phyloP scores from a whole-genome alignment of 176 grass and related monocot species.

The Dactylis glomerata region DNA sequence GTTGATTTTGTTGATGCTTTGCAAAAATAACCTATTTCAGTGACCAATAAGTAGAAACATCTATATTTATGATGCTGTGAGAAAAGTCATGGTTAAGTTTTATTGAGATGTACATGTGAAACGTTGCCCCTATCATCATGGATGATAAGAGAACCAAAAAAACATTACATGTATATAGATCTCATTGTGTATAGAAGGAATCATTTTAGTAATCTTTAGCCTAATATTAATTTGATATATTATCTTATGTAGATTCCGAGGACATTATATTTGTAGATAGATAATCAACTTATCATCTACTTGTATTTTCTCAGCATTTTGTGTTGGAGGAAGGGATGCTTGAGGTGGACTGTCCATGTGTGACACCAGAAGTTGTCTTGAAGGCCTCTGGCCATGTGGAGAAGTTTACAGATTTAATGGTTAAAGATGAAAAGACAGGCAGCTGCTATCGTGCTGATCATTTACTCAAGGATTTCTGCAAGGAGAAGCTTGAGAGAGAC shows the following conservation, averaged over 20 bases:
- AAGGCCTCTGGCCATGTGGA: constrained; percentile 94
- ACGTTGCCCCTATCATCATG: background rate
- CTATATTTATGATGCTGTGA: background rate
- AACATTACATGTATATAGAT: background rate
- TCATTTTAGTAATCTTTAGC: constrained; percentile 1
- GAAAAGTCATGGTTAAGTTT: background rate
- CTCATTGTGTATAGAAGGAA: background rate
- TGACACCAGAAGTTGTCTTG: constrained; percentile 80
- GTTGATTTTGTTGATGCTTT: background rate
- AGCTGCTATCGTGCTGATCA: constrained; percentile 90
- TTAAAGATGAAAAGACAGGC: constrained; percentile 91
- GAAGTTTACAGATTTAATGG: constrained; percentile 93
- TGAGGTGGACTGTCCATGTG: constrained; percentile 93
- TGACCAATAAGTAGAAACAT: background rate
- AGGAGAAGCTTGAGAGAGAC: constrained; percentile 80
- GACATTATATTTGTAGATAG: background rate
- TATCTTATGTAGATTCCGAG: background rate
- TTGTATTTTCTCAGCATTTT: constrained; percentile 67
- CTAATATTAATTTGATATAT: background rate
- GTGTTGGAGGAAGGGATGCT: constrained; percentile 90
- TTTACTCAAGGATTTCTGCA: constrained; percentile 90
- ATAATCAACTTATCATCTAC: background rate
- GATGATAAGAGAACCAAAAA: background rate
- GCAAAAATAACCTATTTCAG: background rate
- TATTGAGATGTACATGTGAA: background rate